Evolutionary conservation across 2,329 filamentous ascomycete genomes (phyloP).

Genomic region (Didymosphaeria variabile): DNA sequence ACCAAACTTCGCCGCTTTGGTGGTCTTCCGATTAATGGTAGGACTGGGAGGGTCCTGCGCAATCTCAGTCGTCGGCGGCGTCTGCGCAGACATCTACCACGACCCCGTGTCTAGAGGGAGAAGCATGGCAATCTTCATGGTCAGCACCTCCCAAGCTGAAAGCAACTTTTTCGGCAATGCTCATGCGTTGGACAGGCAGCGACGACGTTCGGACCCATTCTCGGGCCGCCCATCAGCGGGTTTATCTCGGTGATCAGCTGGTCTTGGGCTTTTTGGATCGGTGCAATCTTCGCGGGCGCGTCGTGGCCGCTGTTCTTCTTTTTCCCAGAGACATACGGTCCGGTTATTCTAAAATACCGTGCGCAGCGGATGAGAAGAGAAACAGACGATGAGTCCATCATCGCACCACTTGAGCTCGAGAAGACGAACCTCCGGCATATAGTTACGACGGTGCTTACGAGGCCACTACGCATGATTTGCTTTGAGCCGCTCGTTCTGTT

Average conservation of each 20-base stretch:
- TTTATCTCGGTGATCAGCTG: conserved; percentile 70
- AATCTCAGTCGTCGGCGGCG: conserved; percentile 67
- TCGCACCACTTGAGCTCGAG: conserved; percentile 72
- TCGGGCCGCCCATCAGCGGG: conserved; percentile 71
- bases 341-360: conserved; percentile 57
- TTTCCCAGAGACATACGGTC: conserved; percentile 63
- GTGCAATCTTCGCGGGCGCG: conserved; percentile 70
- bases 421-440: conserved; percentile 66
- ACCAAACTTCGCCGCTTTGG: conserved; percentile 54
- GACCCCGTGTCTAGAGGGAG: conserved; percentile 54
- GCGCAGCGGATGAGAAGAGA: conserved; percentile 66
- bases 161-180: conserved; percentile 4
- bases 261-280: conserved; percentile 77
- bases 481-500: conserved; percentile 78
- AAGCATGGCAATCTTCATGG: conserved; percentile 46
- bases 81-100: conserved; percentile 73
- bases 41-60: conserved; percentile 57
- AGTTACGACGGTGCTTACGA: conserved; percentile 72
- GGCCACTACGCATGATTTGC: conserved; percentile 77
- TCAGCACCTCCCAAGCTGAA: conserved; percentile 11
- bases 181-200: conserved; percentile 57
- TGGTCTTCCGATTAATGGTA: conserved; percentile 55
- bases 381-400: conserved; percentile 61
- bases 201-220: conserved; percentile 72
- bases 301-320: conserved; percentile 69